Evolutionary conservation across 768 basidiomycete species (phyloP).

Genomic region (Rhizopogon sp.): DNA sequence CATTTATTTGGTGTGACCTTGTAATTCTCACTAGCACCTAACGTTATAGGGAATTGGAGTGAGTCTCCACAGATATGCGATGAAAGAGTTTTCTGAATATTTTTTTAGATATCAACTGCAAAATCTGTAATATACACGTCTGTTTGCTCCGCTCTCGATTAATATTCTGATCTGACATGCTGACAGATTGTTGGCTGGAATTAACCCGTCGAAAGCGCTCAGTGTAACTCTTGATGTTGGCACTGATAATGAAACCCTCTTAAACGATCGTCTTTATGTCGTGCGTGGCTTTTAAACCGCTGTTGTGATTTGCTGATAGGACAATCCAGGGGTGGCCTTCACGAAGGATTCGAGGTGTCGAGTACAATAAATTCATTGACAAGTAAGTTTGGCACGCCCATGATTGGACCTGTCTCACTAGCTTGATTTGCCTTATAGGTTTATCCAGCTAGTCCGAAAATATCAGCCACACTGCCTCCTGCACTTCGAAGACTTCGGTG

Average conservation of each 20-base stretch:
- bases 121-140: constrained; percentile 79
- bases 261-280: constrained; percentile 63
- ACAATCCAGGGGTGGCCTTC: constrained; percentile 63
- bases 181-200: constrained; percentile 57
- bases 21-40: not conserved
- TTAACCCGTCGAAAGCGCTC: constrained; percentile 56
- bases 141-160: constrained; percentile 11
- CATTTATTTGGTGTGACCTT: constrained; percentile 17
- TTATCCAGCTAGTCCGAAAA: constrained; percentile 74
- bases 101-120: constrained; percentile 59
- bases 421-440: constrained; percentile 32
- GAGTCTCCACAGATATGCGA: constrained; percentile 9
- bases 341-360: constrained; percentile 61
- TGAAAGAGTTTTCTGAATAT: not conserved
- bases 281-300: constrained; percentile 32
- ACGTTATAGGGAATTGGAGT: constrained; percentile 45
- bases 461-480: constrained; percentile 47
- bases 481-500: constrained; percentile 87
- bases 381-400: constrained; percentile 36
- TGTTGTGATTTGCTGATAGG: not conserved
- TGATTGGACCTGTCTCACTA: not conserved
- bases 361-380: constrained; percentile 77
- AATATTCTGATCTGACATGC: not conserved
- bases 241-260: constrained; percentile 60
- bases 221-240: constrained; percentile 71